phyloP scores from a whole-genome alignment of 2,329 filamentous ascomycete species.

The Aspergillus caelatus region DNA sequence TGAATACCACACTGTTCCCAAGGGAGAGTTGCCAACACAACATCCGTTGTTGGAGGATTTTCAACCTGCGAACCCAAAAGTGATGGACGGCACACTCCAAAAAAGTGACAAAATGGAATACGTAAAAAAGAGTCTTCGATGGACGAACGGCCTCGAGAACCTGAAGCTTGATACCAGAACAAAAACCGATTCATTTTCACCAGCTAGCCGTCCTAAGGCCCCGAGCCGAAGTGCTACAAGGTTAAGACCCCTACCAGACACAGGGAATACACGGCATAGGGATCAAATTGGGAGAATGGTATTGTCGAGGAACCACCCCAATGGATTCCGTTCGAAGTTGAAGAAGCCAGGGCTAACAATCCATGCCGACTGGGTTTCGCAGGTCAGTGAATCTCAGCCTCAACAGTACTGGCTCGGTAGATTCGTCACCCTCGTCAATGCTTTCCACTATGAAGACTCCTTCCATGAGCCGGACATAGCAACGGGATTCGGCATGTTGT shows the following conservation, averaged over 20 bases:
- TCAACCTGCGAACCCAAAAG: not conserved
- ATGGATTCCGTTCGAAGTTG: constrained; percentile 1
- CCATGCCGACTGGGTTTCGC: constrained; percentile 3
- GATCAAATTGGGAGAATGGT: constrained; percentile 19
- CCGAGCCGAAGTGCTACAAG: not conserved
- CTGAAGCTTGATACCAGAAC: not conserved
- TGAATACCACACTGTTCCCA: not conserved
- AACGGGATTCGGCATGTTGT: constrained; percentile 30
- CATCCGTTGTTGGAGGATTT: not conserved
- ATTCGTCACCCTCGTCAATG: constrained; percentile 34
- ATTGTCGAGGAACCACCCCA: constrained; percentile 2
- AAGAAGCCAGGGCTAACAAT: constrained; percentile 14
- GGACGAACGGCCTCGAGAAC: constrained; percentile 10
- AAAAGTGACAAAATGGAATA: not conserved
- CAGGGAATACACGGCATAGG: not conserved
- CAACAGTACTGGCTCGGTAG: constrained; percentile 36
- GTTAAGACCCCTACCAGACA: not conserved
- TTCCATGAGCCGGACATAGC: constrained; percentile 32
- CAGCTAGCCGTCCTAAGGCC: not conserved
- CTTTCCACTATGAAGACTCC: constrained; percentile 36
- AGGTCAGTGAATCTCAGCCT: constrained; percentile 30
- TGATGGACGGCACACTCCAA: not conserved
- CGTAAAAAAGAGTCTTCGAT: constrained; percentile 5
- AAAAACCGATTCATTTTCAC: not conserved
- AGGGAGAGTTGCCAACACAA: not conserved